These are phyloP conservation scores for Alternaria longipes DNA, from an alignment of 2,329 filamentous ascomycete genomes.

Conservation along the genomic window DNA sequence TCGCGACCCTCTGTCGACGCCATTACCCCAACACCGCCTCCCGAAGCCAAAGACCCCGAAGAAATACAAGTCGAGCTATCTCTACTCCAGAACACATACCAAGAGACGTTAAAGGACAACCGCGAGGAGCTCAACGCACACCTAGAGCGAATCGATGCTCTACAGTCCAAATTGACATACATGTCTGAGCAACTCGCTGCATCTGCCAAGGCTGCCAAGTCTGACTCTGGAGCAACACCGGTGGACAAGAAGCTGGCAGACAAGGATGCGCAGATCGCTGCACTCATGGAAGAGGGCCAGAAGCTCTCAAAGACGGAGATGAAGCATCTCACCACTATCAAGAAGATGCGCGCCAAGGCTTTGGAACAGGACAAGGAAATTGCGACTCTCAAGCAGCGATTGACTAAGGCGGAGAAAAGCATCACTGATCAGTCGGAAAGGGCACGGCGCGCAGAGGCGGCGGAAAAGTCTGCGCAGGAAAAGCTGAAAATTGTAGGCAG, in stretches of 20 bases:
- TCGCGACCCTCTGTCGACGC: conserved; percentile 45
- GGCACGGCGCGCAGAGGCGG: conserved; percentile 67
- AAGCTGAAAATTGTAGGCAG: conserved; percentile 62
- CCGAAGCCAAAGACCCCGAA: conserved; percentile 33
- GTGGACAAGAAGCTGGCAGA: conserved; percentile 82
- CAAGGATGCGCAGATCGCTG: conserved; percentile 88
- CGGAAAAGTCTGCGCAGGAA: conserved; percentile 65
- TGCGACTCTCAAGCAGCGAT: conserved; percentile 64
- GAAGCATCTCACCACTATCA: conserved; percentile 82
- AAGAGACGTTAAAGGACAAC: conserved; percentile 65
- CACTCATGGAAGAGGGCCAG: conserved; percentile 91
- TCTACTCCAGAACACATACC: conserved; percentile 61
- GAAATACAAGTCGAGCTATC: conserved; percentile 57
- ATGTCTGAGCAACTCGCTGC: conserved; percentile 82
- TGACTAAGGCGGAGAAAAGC: conserved; percentile 72
- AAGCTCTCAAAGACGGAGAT: conserved; percentile 87
- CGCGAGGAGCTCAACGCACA: conserved; percentile 86
- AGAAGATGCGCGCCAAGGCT: conserved; percentile 71
- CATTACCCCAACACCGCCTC: conserved; percentile 47
- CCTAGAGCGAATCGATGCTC: conserved; percentile 87
- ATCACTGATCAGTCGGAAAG: conserved; percentile 68
- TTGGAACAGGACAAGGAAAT: conserved; percentile 62
- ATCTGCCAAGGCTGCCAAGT: conserved; percentile 73
- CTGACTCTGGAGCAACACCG: conserved; percentile 34
- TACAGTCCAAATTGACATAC: conserved; percentile 91